Conservation (phyloP, 257 asterid genomes). For the Paulownia fortunei region DNA sequence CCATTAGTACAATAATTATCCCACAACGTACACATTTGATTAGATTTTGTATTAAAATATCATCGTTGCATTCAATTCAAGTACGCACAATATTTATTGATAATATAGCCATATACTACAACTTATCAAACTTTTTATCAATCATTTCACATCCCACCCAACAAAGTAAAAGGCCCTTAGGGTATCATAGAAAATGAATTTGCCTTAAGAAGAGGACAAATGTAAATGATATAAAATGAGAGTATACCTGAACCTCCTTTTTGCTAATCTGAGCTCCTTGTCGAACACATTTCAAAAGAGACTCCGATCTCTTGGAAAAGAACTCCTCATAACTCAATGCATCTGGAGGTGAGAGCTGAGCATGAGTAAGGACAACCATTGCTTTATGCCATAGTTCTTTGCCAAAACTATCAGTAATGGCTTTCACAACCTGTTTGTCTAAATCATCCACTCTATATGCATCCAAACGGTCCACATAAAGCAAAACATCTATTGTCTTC, state of each 20-base stretch:
- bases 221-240: background rate
- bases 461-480: constrained; percentile 98
- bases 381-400: constrained; percentile 87
- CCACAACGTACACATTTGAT: too few species aligned
- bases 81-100: too few species aligned
- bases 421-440: constrained; percentile 89
- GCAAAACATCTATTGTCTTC: constrained; percentile 93
- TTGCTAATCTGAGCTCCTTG: constrained; percentile 73
- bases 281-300: constrained; percentile 79
- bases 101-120: too few species aligned
- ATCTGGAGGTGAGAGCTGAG: constrained; percentile 99
- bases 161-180: too few species aligned
- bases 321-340: constrained; percentile 87
- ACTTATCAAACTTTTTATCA: too few species aligned
- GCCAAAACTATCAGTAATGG: constrained; percentile 86
- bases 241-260: constrained; percentile 61
- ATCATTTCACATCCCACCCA: too few species aligned
- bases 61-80: too few species aligned
- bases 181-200: background rate
- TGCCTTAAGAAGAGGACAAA: constrained; percentile 3
- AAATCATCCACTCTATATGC: constrained; percentile 93
- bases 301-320: constrained; percentile 81
- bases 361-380: constrained; percentile 86
- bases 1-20: too few species aligned
- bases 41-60: too few species aligned